Evolutionary conservation across 2,329 filamentous ascomycete genomes (phyloP).

Genomic region (Fusarium tjaetaba): DNA sequence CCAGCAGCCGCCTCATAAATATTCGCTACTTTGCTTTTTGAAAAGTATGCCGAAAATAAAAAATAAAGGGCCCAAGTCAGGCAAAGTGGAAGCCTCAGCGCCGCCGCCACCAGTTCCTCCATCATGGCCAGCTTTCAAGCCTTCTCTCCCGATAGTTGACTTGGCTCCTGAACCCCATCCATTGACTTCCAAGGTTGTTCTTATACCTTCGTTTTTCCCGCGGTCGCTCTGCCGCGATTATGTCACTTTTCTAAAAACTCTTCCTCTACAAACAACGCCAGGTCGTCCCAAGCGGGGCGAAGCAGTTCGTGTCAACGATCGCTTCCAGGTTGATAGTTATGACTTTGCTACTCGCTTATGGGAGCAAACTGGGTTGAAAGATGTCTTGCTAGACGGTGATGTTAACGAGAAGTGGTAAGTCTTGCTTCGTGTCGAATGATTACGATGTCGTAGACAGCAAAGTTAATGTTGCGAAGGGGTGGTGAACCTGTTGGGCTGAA

Average conservation of each 20-base stretch:
- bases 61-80: constrained; percentile 44
- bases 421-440: neutral
- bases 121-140: constrained; percentile 78
- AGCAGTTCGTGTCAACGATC: constrained; percentile 87
- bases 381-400: constrained; percentile 60
- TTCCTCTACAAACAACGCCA: constrained; percentile 82
- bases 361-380: constrained; percentile 78
- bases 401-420: constrained; percentile 58
- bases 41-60: constrained; percentile 48
- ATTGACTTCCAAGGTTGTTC: constrained; percentile 70
- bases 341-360: constrained; percentile 80
- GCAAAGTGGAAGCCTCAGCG: constrained; percentile 30
- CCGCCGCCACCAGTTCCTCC: constrained; percentile 46
- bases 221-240: constrained; percentile 79
- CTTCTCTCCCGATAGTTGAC: constrained; percentile 71
- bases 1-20: neutral
- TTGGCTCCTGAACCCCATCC: constrained; percentile 67
- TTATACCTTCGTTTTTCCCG: constrained; percentile 80
- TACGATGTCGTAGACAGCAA: constrained; percentile 1
- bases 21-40: neutral
- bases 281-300: constrained; percentile 81
- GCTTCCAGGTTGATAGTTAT: constrained; percentile 83
- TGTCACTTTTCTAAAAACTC: constrained; percentile 73
- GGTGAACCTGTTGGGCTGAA: constrained; percentile 86
- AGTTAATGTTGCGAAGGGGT: constrained; percentile 67